Percentiles rank a stretch among this genome's conserved stretches.
Conservation (phyloP, 1,284 basidiomycete genomes). For the Peniophora sp. region DNA sequence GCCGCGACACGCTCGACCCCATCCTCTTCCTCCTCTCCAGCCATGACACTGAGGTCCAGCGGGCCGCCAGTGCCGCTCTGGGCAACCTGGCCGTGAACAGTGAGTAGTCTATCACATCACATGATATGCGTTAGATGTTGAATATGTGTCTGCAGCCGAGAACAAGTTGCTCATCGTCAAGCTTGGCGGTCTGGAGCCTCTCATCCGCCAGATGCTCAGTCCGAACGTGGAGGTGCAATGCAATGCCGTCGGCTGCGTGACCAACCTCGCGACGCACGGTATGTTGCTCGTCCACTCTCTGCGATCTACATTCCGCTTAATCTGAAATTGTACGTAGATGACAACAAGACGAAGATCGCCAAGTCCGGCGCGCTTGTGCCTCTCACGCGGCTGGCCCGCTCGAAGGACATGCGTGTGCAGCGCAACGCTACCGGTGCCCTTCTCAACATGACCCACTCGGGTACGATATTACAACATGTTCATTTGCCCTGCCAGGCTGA, state of each 20-base stretch:
- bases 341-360: conserved; percentile 99
- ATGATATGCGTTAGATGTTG: conserved; percentile 7
- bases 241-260: conserved; percentile 99
- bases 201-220: conserved; percentile 98
- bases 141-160: conserved; percentile 57
- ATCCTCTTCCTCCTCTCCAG: conserved; percentile 96
- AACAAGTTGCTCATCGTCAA: conserved; percentile 99
- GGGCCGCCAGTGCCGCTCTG: conserved; percentile 96
- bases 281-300: conserved; percentile 18
- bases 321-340: conserved; percentile 51
- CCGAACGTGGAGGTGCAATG: conserved; percentile 99
- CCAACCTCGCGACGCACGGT: conserved; percentile 98
- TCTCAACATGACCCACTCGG: conserved; percentile 99
- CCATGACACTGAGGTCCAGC: conserved; percentile 98
- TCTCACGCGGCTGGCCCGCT: conserved; percentile 91
- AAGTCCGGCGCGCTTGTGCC: conserved; percentile 98
- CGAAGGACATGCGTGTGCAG: conserved; percentile 99
- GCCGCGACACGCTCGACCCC: conserved; percentile 95
- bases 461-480: conserved; percentile 34
- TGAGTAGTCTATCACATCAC: conserved; percentile 34
- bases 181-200: conserved; percentile 93
- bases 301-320: neutral
- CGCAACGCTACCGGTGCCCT: conserved; percentile 97
- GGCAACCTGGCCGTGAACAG: conserved; percentile 98
- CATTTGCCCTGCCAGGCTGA: conserved; percentile 2